Base-by-base conservation (phyloP, 176 grass and related monocot genomes). In the Phoenix dactylifera region DNA sequence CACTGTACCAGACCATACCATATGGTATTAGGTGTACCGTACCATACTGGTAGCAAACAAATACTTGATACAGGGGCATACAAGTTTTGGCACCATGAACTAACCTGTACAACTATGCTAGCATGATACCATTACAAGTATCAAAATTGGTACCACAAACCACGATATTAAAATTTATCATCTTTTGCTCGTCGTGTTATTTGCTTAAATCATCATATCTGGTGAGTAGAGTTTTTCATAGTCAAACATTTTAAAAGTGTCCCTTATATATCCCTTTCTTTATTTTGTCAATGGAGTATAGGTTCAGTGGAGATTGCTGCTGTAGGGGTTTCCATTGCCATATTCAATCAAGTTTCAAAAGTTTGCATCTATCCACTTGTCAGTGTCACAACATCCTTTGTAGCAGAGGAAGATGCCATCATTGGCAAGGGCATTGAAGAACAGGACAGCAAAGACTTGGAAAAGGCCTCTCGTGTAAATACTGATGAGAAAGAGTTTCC, bases 321-420 rank as follows among this genome's bases (percentile, higher is more conserved):
- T 30, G 93, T 98, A 23, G 93, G 93, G 57, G 93, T 98, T 50
- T 85, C 93, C 22, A 87, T 98, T 62, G 87, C 93, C 49, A 88
- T 98, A 76, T 98, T 98, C 76, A 98, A 98, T 66, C 93, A 98
- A 66, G 76, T 92, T 16, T 88, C 93, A 1, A 98, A 98, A 82
- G 71, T 98, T 63, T 98, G 84, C 1, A 98, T 98, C 59, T 98
- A 92, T 63, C 93, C 93, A 50, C 87, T 98, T 54, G 87, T 98
- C 16, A 98, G 93, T 32, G 93, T 98, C 3, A 86, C 93, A 4
- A 98, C 93, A 59, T 98, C 93, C 26, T 98, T 98, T 64, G 93
- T 98, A 0, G 93, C 93, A 12, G 93, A 98, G 82, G 93, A 98
- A 86, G 84, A 98, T 61, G 87, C 93, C 30, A 85, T 92, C 84